A percentile compares a stretch with the other conserved stretches of the same genome.
Conservation (phyloP, 2,329 filamentous ascomycete species). For the Penicillium sp. region DNA sequence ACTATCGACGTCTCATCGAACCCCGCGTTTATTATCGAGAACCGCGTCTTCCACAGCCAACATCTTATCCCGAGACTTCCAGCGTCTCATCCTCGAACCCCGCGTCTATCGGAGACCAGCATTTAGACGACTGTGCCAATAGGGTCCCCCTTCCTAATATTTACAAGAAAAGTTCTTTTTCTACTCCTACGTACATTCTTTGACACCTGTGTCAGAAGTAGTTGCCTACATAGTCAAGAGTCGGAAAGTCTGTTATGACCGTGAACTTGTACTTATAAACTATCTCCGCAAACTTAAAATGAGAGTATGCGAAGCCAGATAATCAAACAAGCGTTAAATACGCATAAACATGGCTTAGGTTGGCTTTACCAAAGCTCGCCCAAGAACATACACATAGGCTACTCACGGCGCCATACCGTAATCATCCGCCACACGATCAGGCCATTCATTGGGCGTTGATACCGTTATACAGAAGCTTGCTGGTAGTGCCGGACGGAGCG, state of each 20-base stretch:
- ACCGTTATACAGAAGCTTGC: constrained; percentile 26
- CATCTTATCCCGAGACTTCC: too few relatives aligned
- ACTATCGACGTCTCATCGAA: too few relatives aligned
- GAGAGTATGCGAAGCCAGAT: background rate
- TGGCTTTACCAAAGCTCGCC: background rate
- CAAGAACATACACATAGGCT: background rate
- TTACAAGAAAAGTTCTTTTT: too few relatives aligned
- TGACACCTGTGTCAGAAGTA: too few relatives aligned
- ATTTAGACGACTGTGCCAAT: too few relatives aligned
- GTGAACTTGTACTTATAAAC: background rate
- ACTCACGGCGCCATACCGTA: background rate
- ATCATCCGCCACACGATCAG: constrained; percentile 2
- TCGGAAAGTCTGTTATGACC: background rate
- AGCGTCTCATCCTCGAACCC: too few relatives aligned
- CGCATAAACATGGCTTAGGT: background rate
- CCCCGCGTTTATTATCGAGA: too few relatives aligned
- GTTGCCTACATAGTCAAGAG: too few relatives aligned
- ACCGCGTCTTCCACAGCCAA: too few relatives aligned
- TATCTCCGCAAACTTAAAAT: background rate
- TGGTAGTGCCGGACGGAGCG: constrained; percentile 21
- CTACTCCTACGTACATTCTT: too few relatives aligned
- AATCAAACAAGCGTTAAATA: background rate
- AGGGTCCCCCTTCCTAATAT: too few relatives aligned
- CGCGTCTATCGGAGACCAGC: too few relatives aligned
- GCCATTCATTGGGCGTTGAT: background rate